A percentile compares a stretch with the other conserved stretches of the same genome.
These are phyloP conservation scores for Malus sieversii DNA, from an alignment of 306 rosid species.

Conservation along the genomic window DNA sequence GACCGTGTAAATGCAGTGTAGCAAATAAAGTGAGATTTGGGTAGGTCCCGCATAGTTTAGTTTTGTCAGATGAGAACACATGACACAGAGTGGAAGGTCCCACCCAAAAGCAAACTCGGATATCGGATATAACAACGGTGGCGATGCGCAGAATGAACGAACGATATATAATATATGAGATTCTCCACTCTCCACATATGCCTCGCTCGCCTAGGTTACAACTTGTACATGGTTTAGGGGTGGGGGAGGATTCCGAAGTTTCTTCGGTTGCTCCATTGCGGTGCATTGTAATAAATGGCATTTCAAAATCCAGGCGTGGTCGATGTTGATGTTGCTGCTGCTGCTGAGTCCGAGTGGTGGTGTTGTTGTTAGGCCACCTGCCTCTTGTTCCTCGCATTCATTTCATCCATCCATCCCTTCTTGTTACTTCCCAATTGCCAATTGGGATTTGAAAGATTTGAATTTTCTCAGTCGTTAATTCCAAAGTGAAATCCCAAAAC, in stretches of 20 bases:
- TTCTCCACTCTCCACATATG: not conserved
- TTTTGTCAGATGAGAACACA: too few relatives aligned
- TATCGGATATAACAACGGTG: not conserved
- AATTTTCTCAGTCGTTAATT: not conserved
- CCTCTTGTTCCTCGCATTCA: not conserved
- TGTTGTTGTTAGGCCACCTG: slow-evolving; percentile 4
- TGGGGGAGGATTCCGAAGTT: too few relatives aligned
- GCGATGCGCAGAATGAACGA: not conserved
- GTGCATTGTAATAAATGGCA: not conserved
- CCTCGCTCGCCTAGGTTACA: not conserved
- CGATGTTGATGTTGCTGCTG: not conserved
- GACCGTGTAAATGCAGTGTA: too few relatives aligned
- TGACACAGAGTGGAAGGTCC: too few relatives aligned
- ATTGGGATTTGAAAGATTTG: not conserved
- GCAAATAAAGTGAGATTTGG: too few relatives aligned
- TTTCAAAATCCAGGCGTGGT: not conserved
- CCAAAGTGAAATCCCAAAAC: not conserved
- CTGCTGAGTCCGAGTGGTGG: too few relatives aligned
- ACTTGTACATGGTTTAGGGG: too few relatives aligned
- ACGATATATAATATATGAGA: too few relatives aligned
- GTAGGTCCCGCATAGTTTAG: too few relatives aligned
- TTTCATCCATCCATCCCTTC: not conserved
- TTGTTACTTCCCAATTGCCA: not conserved
- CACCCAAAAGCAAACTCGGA: too few relatives aligned
- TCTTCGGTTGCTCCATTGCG: not conserved